Base-by-base conservation (phyloP, 2,329 filamentous ascomycete genomes). In the Penicillium sp. region DNA sequence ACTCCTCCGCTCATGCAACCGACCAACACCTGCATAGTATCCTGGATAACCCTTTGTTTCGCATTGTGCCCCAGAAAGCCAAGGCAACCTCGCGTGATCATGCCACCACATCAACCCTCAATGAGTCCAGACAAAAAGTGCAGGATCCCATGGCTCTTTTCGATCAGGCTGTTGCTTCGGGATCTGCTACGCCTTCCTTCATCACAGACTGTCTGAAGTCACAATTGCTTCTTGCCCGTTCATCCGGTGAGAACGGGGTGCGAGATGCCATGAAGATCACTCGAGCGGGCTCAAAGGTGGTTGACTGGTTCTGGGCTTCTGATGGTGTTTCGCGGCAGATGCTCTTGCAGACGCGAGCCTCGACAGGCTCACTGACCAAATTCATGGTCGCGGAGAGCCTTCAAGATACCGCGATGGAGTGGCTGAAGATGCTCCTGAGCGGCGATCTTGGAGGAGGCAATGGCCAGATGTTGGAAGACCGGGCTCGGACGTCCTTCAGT, bases 301-400 rank as follows among this genome's bases (percentile, higher is more conserved):
- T 76, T 11, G 65, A 74, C 25, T 80, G 78, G 78, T 75, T 77
- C 58, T 73, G 71, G 66, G 71, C 76, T n/a, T 75, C 77, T 2
- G 72, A 76, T 55, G 59, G 68, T 0, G 60, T 67, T 17, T 65
- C 70, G 2, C 69, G 71, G 25, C 64, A 67, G 25, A 55, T 57
- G 5, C 67, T 79, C 28, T 70, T 80, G 39, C 66, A 60, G n/a
- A 69, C 68, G n/a, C 59, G 60, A 10, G 53, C 47, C 1, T 61
- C 68, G 6, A 69, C 71, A 14, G 45, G 58, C n/a, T 58, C 67
- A 2, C 60, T 76, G 31, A 56, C 75, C 57, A 76, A 76, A 20
- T 79, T 79, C 45, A 72, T 80, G 69, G 71, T 73, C 39, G 73
- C 71, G 3, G 76, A 78, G 56, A 71, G 71, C 6, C 63, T 75